phyloP scores from a whole-genome alignment of 768 basidiomycete species.

The Leucogyrophana mollusca region DNA sequence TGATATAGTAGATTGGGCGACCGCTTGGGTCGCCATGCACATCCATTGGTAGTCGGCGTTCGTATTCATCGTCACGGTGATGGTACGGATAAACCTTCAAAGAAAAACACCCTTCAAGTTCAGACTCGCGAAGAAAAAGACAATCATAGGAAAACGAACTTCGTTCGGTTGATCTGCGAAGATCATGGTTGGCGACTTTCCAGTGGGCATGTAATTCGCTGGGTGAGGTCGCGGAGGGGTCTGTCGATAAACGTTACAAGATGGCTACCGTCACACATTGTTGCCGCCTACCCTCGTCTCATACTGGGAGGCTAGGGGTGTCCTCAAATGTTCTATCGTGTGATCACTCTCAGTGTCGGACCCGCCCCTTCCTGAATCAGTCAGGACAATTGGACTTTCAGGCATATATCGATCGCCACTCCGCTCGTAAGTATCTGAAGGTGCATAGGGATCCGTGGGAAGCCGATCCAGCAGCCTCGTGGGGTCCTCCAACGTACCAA shows the following conservation, averaged over 20 bases:
- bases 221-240: conserved; percentile 29
- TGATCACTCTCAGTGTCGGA: conserved; percentile 27
- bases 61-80: conserved; percentile 24
- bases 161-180: conserved; percentile 21
- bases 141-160: conserved; percentile 15
- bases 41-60: conserved; percentile 18
- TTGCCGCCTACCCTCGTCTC: conserved; percentile 22
- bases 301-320: conserved; percentile 18
- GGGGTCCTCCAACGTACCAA: conserved; percentile 13
- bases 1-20: conserved; percentile 52
- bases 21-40: neutral
- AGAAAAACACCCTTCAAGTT: neutral
- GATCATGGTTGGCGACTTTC: conserved; percentile 29
- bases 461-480: conserved; percentile 24
- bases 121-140: neutral
- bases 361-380: conserved; percentile 13
- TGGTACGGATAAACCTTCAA: conserved; percentile 22
- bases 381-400: conserved; percentile 22
- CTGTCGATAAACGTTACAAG: conserved; percentile 7
- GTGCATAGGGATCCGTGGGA: conserved; percentile 12
- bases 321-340: conserved; percentile 26
- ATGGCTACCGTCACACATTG: neutral
- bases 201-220: conserved; percentile 12
- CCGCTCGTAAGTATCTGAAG: conserved; percentile 18
- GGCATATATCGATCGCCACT: conserved; percentile 7